phyloP scores from a whole-genome alignment of 805 yeast genomes.

The Monosporozyma unispora region DNA sequence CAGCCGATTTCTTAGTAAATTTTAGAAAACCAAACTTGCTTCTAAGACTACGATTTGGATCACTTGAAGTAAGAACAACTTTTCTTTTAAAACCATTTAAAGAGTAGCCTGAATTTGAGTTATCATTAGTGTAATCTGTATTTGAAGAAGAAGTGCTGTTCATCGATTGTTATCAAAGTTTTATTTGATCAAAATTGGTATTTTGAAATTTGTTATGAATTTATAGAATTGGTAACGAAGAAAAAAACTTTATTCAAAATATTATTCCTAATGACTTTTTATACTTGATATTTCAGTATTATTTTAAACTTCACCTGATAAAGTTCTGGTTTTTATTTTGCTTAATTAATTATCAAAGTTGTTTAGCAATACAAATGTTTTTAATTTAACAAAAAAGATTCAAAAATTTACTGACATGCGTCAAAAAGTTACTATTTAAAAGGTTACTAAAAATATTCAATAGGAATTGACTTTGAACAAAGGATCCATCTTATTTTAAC shows the following conservation, averaged over 20 bases:
- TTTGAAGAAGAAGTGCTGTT: neutral
- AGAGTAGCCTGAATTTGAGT: no score
- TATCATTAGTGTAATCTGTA: neutral
- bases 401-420: neutral
- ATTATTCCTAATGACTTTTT: neutral
- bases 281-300: neutral
- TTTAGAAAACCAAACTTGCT: neutral
- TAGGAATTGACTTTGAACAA: no score
- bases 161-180: no score
- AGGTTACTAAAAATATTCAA: no score
- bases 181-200: no score
- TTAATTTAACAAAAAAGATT: neutral
- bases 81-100: no score
- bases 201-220: no score
- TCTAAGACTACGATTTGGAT: neutral
- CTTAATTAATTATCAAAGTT: neutral
- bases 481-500: no score
- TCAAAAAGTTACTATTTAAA: no score
- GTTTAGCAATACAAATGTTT: neutral
- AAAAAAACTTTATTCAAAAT: neutral
- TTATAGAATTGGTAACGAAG: neutral
- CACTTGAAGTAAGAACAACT: neutral
- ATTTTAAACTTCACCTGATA: neutral
- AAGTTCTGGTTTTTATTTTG: neutral
- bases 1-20: neutral